Evolutionary conservation across 768 basidiomycete species (phyloP).

Genomic region (Macrolepiota albuminosa): DNA sequence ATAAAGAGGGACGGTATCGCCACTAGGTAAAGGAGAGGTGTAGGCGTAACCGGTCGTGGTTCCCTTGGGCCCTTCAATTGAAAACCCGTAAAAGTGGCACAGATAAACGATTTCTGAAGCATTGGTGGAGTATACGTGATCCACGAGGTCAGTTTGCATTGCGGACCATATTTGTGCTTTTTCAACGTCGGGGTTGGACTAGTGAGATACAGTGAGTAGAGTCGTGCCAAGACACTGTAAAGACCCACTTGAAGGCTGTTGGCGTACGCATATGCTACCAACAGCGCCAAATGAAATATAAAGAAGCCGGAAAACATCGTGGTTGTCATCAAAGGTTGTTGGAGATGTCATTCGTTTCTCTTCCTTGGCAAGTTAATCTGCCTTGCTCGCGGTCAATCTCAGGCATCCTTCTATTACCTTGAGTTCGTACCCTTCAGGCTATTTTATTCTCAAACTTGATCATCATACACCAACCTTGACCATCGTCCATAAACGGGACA

Average conservation of each 20-base stretch:
- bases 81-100: conserved; percentile 19
- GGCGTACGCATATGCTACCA: neutral
- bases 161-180: conserved; percentile 18
- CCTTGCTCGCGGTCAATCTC: too few species aligned
- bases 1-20: conserved; percentile 17
- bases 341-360: too few species aligned
- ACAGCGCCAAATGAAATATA: neutral
- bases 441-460: too few species aligned
- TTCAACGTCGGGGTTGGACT: conserved; percentile 12
- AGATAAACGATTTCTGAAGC: conserved; percentile 14
- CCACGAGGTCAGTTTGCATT: conserved; percentile 18
- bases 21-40: conserved; percentile 8
- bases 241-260: conserved; percentile 3
- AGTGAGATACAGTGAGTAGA: neutral
- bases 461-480: too few species aligned
- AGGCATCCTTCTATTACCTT: too few species aligned
- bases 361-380: too few species aligned
- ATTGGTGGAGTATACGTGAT: conserved; percentile 20
- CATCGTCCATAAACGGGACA: too few species aligned
- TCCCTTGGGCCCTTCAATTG: conserved; percentile 16
- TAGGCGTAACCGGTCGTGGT: conserved; percentile 16
- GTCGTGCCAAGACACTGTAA: neutral
- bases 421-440: too few species aligned
- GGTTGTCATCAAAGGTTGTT: neutral
- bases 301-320: neutral